These are phyloP conservation scores for Globisporangium uncinulatum DNA, from an alignment of 352 stramenopile species.

Conservation along the genomic window DNA sequence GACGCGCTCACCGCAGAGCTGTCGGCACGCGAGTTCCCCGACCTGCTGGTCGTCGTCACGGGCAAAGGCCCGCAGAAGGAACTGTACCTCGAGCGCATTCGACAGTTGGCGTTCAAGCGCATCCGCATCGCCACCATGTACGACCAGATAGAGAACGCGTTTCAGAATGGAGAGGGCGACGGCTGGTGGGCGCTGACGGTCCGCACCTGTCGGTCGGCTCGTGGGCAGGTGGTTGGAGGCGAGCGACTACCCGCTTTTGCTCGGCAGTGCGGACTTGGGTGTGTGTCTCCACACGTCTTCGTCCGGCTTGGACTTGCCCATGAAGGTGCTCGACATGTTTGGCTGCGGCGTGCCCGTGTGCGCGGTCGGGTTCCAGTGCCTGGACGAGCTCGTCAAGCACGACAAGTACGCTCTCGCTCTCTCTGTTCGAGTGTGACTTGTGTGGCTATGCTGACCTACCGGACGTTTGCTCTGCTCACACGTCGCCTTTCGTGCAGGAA, in stretches of 20 bases:
- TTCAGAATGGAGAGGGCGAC: not conserved
- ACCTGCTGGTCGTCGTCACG: constrained; percentile 93
- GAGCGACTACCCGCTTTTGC: constrained; percentile 94
- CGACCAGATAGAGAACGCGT: not conserved
- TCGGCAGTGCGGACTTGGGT: constrained; percentile 94
- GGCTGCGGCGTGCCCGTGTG: constrained; percentile 96
- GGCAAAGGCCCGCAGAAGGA: constrained; percentile 96
- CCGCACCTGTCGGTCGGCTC: too few species aligned
- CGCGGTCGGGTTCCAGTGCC: constrained; percentile 92
- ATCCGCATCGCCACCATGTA: constrained; percentile 88
- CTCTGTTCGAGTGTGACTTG: not conserved
- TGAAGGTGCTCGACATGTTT: constrained; percentile 99
- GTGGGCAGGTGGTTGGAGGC: constrained; percentile 91
- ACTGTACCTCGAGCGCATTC: constrained; percentile 86
- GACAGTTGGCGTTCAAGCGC: constrained; percentile 57
- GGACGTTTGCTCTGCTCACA: too few species aligned
- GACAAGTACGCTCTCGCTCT: constrained; percentile 58
- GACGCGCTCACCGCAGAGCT: constrained; percentile 48
- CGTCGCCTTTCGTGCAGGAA: constrained; percentile 32
- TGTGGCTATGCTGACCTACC: too few species aligned
- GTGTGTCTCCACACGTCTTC: constrained; percentile 99
- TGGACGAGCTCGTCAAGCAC: constrained; percentile 97
- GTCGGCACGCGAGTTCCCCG: constrained; percentile 46
- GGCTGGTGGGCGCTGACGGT: constrained; percentile 16
- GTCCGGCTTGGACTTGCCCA: constrained; percentile 97